Conservation (phyloP, 2,329 filamentous ascomycete genomes). For the Sclerotinia nivalis region DNA sequence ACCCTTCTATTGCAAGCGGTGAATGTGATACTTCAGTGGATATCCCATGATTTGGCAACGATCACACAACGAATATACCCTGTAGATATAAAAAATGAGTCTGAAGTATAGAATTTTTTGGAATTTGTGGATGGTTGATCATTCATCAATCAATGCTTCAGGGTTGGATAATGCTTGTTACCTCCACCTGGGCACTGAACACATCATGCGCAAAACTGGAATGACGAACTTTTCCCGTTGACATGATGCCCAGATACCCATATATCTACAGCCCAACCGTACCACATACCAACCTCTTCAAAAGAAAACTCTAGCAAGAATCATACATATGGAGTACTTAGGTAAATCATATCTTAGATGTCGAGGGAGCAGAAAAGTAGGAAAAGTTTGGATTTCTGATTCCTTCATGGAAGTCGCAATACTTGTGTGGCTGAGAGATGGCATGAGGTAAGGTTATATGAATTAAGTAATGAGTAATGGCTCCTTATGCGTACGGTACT, state of each 20-base stretch:
- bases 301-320: not conserved
- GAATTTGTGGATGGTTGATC: conserved; percentile 18
- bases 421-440: conserved; percentile 13
- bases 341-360: not conserved
- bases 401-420: conserved; percentile 7
- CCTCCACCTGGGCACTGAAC: conserved; percentile 21
- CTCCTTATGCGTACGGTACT: not conserved
- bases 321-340: not conserved
- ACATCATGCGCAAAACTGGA: conserved; percentile 24
- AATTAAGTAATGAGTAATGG: conserved; percentile 12
- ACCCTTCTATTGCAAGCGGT: conserved; percentile 18
- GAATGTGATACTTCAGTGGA: conserved; percentile 25
- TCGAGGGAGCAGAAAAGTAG: not conserved
- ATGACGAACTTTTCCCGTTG: conserved; percentile 17
- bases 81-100: conserved; percentile 9
- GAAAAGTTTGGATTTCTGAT: conserved; percentile 12
- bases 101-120: conserved; percentile 7
- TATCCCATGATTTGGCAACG: conserved; percentile 25
- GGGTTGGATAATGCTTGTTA: conserved; percentile 20
- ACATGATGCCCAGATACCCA: conserved; percentile 8
- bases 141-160: conserved; percentile 23
- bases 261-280: conserved; percentile 18
- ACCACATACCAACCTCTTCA: conserved; percentile 11
- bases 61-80: conserved; percentile 22
- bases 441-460: not conserved